Conservation (phyloP, 1,284 basidiomycete genomes). For the Microbotryomycetes sp. region DNA sequence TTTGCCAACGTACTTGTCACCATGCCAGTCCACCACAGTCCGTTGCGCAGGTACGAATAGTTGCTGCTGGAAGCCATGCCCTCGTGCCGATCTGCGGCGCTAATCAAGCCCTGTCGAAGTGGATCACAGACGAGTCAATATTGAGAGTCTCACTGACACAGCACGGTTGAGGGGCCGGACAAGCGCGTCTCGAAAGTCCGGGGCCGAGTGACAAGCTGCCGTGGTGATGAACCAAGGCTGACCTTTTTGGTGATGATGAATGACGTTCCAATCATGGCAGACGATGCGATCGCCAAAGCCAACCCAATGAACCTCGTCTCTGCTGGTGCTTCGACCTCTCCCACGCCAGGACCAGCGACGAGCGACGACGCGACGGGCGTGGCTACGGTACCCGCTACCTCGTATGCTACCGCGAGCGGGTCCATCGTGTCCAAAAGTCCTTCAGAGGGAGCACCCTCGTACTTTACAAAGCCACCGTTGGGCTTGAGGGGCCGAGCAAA, state of each 20-base stretch:
- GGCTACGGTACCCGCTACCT: slow-evolving; percentile 56
- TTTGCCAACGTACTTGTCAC: slow-evolving; percentile 63
- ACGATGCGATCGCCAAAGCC: slow-evolving; percentile 71
- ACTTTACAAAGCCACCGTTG: no score
- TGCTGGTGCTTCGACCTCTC: slow-evolving; percentile 37
- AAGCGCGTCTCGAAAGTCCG: no score
- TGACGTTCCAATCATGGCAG: slow-evolving; percentile 80
- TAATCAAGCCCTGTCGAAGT: slow-evolving; percentile 27
- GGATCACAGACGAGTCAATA: no score
- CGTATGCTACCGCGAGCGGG: neutral
- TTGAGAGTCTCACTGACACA: no score
- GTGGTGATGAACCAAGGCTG: slow-evolving; percentile 20
- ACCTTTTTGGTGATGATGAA: slow-evolving; percentile 98
- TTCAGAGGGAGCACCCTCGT: no score
- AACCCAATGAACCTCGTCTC: slow-evolving; percentile 57
- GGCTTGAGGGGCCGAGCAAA: no score
- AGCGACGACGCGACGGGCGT: slow-evolving; percentile 46
- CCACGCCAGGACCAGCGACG: neutral
- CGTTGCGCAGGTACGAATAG: slow-evolving; percentile 74
- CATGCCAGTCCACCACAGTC: slow-evolving; percentile 98
- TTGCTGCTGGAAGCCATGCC: slow-evolving; percentile 66
- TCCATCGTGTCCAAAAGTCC: neutral
- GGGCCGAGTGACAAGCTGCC: neutral
- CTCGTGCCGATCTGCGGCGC: slow-evolving; percentile 40
- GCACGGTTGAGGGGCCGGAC: no score